Conservation (phyloP, 2,329 filamentous ascomycete species). For the Coniochaeta sp. region DNA sequence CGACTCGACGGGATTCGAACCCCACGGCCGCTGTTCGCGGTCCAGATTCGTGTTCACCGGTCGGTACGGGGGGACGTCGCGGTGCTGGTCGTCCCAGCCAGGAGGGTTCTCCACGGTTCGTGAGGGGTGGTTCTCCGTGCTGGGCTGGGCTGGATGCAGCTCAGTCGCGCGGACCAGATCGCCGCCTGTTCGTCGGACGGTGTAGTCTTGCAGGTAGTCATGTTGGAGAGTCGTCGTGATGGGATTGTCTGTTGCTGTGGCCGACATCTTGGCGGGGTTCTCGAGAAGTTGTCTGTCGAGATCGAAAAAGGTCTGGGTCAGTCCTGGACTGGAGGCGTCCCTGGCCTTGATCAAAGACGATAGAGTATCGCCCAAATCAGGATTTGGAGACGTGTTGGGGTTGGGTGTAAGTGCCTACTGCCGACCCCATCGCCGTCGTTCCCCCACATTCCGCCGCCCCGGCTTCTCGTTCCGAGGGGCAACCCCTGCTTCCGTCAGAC, state of each 20-base stretch:
- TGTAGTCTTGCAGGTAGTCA: constrained; percentile 19
- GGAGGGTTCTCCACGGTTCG: constrained; percentile 14
- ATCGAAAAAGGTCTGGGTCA: no score
- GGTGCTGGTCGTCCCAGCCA: constrained; percentile 15
- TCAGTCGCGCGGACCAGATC: not conserved
- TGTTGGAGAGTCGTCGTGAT: constrained; percentile 2
- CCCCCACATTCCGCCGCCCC: not conserved
- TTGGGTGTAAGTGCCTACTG: not conserved
- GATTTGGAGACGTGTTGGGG: not conserved
- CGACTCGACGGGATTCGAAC: constrained; percentile 14
- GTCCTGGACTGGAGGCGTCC: no score
- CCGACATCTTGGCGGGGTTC: constrained; percentile 11
- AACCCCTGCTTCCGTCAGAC: not conserved
- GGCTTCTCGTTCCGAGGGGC: not conserved
- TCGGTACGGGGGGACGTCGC: constrained; percentile 19
- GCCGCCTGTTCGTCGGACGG: constrained; percentile 14
- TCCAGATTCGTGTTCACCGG: constrained; percentile 18
- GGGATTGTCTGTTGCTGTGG: constrained; percentile 15
- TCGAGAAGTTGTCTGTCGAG: not conserved
- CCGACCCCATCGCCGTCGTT: not conserved
- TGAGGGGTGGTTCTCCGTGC: not conserved
- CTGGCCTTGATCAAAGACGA: not conserved
- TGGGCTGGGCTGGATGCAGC: not conserved
- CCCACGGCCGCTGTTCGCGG: constrained; percentile 14
- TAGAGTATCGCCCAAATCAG: not conserved